A percentile compares a stretch with the other conserved stretches of the same genome.
These are phyloP conservation scores for Saccharomycopsis hybrid DNA, from an alignment of 1,139 yeast genomes.

Conservation along the genomic window DNA sequence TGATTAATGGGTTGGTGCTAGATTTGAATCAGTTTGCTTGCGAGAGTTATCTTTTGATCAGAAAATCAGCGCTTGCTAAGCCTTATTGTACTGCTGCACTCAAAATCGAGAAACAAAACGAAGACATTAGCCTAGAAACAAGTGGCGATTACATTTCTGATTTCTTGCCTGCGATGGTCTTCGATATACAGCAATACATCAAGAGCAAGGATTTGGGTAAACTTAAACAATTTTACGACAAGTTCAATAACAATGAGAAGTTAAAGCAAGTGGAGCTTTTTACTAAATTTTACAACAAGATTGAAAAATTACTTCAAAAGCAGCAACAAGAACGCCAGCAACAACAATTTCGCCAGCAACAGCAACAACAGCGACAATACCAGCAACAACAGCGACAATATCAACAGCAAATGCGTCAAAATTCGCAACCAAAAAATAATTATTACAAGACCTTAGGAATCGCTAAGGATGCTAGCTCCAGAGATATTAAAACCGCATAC, in stretches of 20 bases:
- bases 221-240: conserved; percentile 22
- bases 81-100: conserved; percentile 14
- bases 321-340: conserved; percentile 41
- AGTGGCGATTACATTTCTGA: conserved; percentile 6
- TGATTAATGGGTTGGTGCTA: conserved; percentile 13
- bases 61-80: conserved; percentile 10
- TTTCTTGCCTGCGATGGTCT: conserved; percentile 23
- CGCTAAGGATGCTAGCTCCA: conserved; percentile 57
- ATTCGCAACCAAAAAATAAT: conserved; percentile 50
- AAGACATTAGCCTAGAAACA: background rate
- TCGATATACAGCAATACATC: conserved; percentile 22
- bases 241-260: conserved; percentile 23
- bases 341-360: conserved; percentile 43
- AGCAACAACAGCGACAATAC: conserved; percentile 40
- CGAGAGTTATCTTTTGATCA: conserved; percentile 9
- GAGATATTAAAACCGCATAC: conserved; percentile 76
- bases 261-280: conserved; percentile 19
- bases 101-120: conserved; percentile 8
- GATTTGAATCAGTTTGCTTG: conserved; percentile 17
- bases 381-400: conserved; percentile 41
- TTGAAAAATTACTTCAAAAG: conserved; percentile 35
- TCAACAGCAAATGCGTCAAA: conserved; percentile 32
- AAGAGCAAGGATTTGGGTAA: conserved; percentile 22
- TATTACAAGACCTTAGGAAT: conserved; percentile 78
- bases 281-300: conserved; percentile 18